Percentiles rank a stretch among this genome's conserved stretches.
Evolutionary conservation across 352 stramenopile species (phyloP).

Genomic region (Achlya hypogyna): DNA sequence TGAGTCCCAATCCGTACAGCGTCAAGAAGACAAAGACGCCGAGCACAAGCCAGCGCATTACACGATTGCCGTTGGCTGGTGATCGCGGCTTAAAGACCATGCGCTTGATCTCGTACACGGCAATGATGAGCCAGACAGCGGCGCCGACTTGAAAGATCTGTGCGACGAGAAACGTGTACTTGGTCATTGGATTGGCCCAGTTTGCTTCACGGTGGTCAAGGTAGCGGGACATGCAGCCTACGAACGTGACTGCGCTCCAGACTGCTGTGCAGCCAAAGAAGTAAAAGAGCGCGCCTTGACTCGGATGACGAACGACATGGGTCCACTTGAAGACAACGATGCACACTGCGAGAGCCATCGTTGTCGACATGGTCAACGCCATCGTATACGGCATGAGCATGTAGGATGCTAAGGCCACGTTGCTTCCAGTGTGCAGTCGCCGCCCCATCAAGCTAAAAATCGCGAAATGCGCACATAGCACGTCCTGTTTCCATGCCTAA

Average conservation of each 20-base stretch:
- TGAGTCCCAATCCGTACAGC: background rate
- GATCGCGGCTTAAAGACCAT: background rate
- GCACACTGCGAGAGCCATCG: constrained; percentile 4
- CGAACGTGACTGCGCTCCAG: constrained; percentile 1
- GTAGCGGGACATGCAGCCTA: background rate
- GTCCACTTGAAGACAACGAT: constrained; percentile 17
- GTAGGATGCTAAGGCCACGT: background rate
- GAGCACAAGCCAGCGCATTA: background rate
- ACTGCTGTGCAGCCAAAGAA: constrained; percentile 13
- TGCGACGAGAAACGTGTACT: constrained; percentile 8
- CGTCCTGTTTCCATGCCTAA: no score
- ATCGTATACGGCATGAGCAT: constrained; percentile 13
- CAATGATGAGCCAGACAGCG: constrained; percentile 9
- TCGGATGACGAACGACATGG: background rate
- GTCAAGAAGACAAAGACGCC: background rate
- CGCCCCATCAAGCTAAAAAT: no score
- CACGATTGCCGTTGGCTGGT: background rate
- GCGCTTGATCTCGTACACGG: constrained; percentile 14
- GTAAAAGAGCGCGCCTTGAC: constrained; percentile 15
- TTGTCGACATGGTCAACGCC: background rate
- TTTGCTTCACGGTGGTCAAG: background rate
- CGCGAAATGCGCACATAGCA: no score
- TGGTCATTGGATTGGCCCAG: background rate
- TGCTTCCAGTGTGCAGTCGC: no score
- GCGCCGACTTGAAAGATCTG: constrained; percentile 3